These are phyloP conservation scores for Saccharomycopsis microspora DNA, from an alignment of 805 yeast species.

Conservation along the genomic window DNA sequence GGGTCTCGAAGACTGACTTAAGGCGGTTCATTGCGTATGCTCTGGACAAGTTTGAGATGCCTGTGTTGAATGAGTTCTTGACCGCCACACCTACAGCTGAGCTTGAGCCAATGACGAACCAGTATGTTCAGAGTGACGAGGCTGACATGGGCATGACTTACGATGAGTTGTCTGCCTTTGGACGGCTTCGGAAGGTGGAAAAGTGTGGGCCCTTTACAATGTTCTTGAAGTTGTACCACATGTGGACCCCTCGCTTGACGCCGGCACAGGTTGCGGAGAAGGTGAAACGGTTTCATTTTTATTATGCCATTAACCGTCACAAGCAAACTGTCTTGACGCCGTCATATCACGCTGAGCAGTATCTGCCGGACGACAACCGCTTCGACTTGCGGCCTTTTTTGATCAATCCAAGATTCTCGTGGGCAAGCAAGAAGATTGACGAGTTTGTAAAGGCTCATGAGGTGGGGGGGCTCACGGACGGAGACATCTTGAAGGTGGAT, in stretches of 20 bases:
- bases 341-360: slow-evolving; percentile 93
- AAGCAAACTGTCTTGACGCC: slow-evolving; percentile 98
- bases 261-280: slow-evolving; percentile 84
- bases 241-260: slow-evolving; percentile 79
- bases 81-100: slow-evolving; percentile 97
- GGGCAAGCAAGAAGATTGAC: slow-evolving; percentile 87
- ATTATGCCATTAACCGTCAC: slow-evolving; percentile 90
- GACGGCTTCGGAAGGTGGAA: slow-evolving; percentile 79
- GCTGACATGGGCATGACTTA: slow-evolving; percentile 98
- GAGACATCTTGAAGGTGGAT: slow-evolving; percentile 10
- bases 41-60: slow-evolving; percentile 52
- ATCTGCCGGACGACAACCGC: slow-evolving; percentile 96
- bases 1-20: slow-evolving; percentile 89
- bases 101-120: slow-evolving; percentile 87
- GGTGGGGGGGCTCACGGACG: neutral
- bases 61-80: slow-evolving; percentile 66
- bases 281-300: slow-evolving; percentile 87
- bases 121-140: slow-evolving; percentile 93
- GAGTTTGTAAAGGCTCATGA: slow-evolving; percentile 35
- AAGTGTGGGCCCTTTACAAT: slow-evolving; percentile 95
- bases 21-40: slow-evolving; percentile 82
- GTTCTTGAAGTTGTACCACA: slow-evolving; percentile 82
- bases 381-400: slow-evolving; percentile 94
- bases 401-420: slow-evolving; percentile 78
- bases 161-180: slow-evolving; percentile 85